These are phyloP conservation scores for Paraphysoderma sedebokerense DNA, from an alignment of 371 early-diverging fungal genomes.

Conservation along the genomic window DNA sequence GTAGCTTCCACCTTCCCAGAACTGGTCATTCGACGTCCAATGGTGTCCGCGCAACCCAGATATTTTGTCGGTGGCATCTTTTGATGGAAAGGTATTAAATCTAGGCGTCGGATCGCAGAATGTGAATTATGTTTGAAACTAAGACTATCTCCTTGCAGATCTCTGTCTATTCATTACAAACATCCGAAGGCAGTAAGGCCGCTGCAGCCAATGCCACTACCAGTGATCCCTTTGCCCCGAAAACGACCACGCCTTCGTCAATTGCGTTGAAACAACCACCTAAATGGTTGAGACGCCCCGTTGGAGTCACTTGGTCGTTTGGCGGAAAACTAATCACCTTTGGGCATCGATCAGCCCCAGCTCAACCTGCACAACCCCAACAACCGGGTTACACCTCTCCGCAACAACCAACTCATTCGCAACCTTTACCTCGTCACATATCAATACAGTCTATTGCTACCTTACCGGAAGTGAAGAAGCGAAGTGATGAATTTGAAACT, in stretches of 20 bases:
- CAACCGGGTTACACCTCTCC: conserved; percentile 8
- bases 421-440: not conserved
- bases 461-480: too few relatives aligned
- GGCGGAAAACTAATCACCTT: conserved; percentile 19
- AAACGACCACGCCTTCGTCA: conserved; percentile 12
- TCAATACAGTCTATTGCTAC: too few relatives aligned
- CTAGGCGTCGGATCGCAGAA: not conserved
- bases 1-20: conserved; percentile 43
- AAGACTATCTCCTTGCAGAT: conserved; percentile 14
- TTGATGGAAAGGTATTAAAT: conserved; percentile 55
- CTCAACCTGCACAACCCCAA: conserved; percentile 14
- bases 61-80: conserved; percentile 60
- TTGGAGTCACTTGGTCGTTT: conserved; percentile 77
- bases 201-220: conserved; percentile 10
- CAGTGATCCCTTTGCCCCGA: conserved; percentile 59
- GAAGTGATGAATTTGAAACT: too few relatives aligned
- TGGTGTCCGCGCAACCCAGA: conserved; percentile 89
- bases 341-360: conserved; percentile 18
- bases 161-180: conserved; percentile 52
- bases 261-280: conserved; percentile 72
- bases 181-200: conserved; percentile 8
- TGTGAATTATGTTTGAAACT: not conserved
- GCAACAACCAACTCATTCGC: too few relatives aligned
- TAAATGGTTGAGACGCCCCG: conserved; percentile 87
- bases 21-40: conserved; percentile 84